Percentiles rank a stretch among this genome's conserved stretches.
phyloP scores from a whole-genome alignment of 2,329 filamentous ascomycete genomes.

The Drechslerella coelobrocha region DNA sequence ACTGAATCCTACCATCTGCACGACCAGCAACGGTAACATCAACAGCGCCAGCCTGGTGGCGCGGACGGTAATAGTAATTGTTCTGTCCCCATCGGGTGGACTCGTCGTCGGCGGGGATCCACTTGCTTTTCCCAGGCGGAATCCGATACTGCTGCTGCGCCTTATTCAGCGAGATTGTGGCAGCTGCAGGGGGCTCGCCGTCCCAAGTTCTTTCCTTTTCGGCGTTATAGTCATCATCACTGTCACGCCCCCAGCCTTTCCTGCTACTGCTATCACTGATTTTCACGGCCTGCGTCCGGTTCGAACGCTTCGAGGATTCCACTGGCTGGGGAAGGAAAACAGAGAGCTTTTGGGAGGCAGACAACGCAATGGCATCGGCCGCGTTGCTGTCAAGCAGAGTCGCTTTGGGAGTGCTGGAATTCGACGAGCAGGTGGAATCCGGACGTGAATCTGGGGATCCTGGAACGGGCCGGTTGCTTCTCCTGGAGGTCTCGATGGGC shows the following conservation, averaged over 20 bases:
- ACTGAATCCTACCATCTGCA: constrained; percentile 1
- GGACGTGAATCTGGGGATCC: constrained; percentile 10
- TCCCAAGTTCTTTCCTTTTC: constrained; percentile 23
- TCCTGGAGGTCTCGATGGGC: constrained; percentile 52
- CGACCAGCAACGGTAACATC: neutral
- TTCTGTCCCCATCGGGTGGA: constrained; percentile 25
- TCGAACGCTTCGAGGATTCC: constrained; percentile 53
- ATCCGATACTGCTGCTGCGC: constrained; percentile 29
- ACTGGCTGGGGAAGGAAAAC: constrained; percentile 53
- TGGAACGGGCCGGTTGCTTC: constrained; percentile 44
- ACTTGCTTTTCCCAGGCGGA: constrained; percentile 50
- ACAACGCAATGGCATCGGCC: constrained; percentile 10
- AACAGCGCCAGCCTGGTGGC: constrained; percentile 6
- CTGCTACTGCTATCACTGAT: constrained; percentile 16
- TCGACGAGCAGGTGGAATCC: constrained; percentile 15
- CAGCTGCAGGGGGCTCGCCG: neutral
- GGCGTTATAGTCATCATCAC: constrained; percentile 36
- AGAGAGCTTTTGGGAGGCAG: neutral
- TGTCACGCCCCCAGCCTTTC: constrained; percentile 49
- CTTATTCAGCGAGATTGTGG: constrained; percentile 31
- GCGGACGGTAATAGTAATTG: constrained; percentile 2
- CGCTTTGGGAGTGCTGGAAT: constrained; percentile 40
- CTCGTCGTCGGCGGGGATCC: constrained; percentile 35
- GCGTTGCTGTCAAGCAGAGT: constrained; percentile 19
- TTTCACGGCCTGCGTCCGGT: constrained; percentile 52